Evolutionary conservation across 768 basidiomycete genomes (phyloP).

Genomic region (Podaxis sp.): DNA sequence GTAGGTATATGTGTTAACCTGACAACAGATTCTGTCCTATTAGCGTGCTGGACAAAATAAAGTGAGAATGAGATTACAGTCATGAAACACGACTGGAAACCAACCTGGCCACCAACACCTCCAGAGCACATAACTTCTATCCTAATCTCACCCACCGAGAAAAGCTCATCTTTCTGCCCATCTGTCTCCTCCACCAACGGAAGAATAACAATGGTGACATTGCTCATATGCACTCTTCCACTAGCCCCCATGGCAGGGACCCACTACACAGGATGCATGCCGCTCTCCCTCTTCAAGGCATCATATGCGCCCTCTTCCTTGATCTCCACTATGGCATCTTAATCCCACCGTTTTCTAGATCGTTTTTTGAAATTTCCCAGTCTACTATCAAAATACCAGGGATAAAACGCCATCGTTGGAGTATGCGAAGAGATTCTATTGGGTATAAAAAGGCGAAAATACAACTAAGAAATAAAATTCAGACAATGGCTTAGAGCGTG

Average conservation of each 20-base stretch:
- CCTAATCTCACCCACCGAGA: conserved; percentile 82
- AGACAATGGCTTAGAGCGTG: too few species aligned
- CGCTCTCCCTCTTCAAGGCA: conserved; percentile 83
- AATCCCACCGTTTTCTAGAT: conserved; percentile 59
- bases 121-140: conserved; percentile 94
- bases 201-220: conserved; percentile 82
- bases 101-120: conserved; percentile 95
- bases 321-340: conserved; percentile 79
- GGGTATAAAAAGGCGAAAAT: too few species aligned
- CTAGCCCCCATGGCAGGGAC: conserved; percentile 88
- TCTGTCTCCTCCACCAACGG: conserved; percentile 74
- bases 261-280: conserved; percentile 93
- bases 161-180: conserved; percentile 56
- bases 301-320: conserved; percentile 81
- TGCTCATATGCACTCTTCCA: conserved; percentile 91
- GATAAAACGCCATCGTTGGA: too few species aligned
- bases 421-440: too few species aligned
- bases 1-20: conserved; percentile 91
- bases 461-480: too few species aligned
- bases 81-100: conserved; percentile 13
- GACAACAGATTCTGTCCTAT: conserved; percentile 97
- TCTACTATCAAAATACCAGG: too few species aligned
- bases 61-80: conserved; percentile 4
- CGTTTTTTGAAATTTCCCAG: conserved; percentile 40
- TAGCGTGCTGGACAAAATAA: conserved; percentile 72